These are phyloP conservation scores for Niveomyces coronatus DNA, from an alignment of 2,329 filamentous ascomycete species.

Conservation along the genomic window DNA sequence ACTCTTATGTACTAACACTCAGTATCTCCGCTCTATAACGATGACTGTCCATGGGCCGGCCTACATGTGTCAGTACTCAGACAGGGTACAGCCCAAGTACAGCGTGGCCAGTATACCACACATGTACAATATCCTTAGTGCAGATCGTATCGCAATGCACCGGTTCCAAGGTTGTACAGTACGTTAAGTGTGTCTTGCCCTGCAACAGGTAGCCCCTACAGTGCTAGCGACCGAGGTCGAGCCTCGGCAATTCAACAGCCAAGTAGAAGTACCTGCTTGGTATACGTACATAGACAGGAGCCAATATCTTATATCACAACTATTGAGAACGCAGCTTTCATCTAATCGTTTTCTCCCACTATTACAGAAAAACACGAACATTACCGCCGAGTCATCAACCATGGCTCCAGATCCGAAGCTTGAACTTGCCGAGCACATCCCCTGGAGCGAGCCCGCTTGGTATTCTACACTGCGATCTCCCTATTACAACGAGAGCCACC, in stretches of 20 bases:
- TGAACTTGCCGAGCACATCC: constrained; percentile 12
- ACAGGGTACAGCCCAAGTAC: too few relatives aligned
- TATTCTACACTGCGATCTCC: constrained; percentile 26
- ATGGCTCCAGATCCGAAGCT: constrained; percentile 16
- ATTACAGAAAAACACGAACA: background rate
- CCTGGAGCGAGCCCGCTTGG: constrained; percentile 20
- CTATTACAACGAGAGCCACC: constrained; percentile 55
- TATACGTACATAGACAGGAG: background rate
- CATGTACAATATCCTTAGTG: too few relatives aligned
- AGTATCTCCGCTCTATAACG: too few relatives aligned
- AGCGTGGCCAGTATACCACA: too few relatives aligned
- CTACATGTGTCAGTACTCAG: too few relatives aligned
- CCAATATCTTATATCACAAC: background rate
- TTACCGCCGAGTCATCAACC: background rate
- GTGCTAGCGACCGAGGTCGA: constrained; percentile 2
- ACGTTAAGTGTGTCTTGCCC: too few relatives aligned
- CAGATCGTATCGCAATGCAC: too few relatives aligned
- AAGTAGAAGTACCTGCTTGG: too few relatives aligned
- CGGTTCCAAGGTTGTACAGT: too few relatives aligned
- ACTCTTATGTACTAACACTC: too few relatives aligned
- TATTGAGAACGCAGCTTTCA: background rate
- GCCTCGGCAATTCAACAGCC: constrained; percentile 7
- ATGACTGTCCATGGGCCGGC: too few relatives aligned
- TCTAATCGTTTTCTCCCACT: background rate
- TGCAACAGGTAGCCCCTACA: too few relatives aligned